Percentiles rank a stretch among this genome's conserved stretches.
These are phyloP conservation scores for Pseudotsuga menziesii DNA, from an alignment of 75 land plant species.

Conservation along the genomic window DNA sequence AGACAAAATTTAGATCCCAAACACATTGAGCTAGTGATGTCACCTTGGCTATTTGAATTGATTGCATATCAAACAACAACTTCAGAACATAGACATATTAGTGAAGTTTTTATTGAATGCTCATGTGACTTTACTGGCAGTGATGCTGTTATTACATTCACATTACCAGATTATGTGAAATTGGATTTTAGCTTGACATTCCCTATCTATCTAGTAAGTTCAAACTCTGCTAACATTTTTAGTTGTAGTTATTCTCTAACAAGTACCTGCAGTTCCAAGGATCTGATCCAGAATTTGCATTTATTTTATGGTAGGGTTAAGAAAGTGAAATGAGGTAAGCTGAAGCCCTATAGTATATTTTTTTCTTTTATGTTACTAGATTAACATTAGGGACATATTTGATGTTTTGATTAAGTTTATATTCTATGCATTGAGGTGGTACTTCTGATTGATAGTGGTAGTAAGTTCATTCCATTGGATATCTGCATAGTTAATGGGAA, in stretches of 20 bases:
- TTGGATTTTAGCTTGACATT: not conserved
- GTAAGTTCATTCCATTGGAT: too few relatives aligned
- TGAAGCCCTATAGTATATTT: not conserved
- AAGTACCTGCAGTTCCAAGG: not conserved
- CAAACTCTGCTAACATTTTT: not conserved
- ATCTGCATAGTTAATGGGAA: too few relatives aligned
- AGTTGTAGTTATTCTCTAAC: not conserved
- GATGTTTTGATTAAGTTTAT: too few relatives aligned
- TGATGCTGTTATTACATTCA: not conserved
- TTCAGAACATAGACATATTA: slow-evolving; percentile 16
- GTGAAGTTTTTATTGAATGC: slow-evolving; percentile 18
- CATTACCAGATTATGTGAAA: not conserved
- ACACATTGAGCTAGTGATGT: slow-evolving; percentile 66
- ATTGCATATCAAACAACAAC: slow-evolving; percentile 64
- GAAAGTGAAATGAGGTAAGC: too few relatives aligned
- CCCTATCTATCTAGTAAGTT: not conserved
- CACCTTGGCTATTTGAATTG: slow-evolving; percentile 77
- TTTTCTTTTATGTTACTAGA: not conserved
- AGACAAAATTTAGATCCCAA: slow-evolving; percentile 43
- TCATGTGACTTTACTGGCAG: slow-evolving; percentile 21
- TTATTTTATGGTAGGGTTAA: not conserved
- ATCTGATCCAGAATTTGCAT: not conserved
- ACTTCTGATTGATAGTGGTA: too few relatives aligned
- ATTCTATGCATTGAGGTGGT: too few relatives aligned
- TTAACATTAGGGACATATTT: not conserved